These are phyloP conservation scores for Angophora floribunda DNA, from an alignment of 345 rosid species.

Conservation along the genomic window DNA sequence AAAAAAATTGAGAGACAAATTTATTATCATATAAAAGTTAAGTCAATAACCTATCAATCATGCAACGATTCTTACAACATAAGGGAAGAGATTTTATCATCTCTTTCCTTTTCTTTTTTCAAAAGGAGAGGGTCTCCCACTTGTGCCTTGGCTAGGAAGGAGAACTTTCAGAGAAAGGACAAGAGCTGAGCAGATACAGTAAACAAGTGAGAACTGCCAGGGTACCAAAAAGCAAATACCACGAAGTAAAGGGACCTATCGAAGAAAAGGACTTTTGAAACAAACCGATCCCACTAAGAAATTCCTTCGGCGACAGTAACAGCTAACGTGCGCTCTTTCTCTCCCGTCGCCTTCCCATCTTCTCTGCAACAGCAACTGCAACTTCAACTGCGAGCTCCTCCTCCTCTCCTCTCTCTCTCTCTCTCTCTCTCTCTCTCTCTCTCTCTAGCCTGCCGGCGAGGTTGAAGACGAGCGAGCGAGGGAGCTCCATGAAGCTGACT, in stretches of 20 bases:
- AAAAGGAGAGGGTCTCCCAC: neutral
- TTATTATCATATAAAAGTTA: neutral
- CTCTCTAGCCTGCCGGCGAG: neutral
- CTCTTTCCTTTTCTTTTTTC: neutral
- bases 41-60: neutral
- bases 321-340: constrained; percentile 3
- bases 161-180: neutral
- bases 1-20: neutral
- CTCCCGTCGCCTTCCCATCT: neutral
- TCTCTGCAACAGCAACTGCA: neutral
- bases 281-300: neutral
- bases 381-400: neutral
- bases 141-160: neutral
- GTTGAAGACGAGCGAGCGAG: neutral
- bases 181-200: neutral
- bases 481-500: neutral
- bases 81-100: neutral
- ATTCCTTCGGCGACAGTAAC: neutral
- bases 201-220: neutral
- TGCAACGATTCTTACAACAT: neutral
- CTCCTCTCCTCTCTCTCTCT: neutral
- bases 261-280: neutral
- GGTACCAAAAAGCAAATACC: neutral
- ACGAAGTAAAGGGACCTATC: neutral
- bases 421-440: neutral